A percentile compares a stretch with the other conserved stretches of the same genome.
These are phyloP conservation scores for Globisporangium alternatum DNA, from an alignment of 352 stramenopile genomes.

Conservation along the genomic window DNA sequence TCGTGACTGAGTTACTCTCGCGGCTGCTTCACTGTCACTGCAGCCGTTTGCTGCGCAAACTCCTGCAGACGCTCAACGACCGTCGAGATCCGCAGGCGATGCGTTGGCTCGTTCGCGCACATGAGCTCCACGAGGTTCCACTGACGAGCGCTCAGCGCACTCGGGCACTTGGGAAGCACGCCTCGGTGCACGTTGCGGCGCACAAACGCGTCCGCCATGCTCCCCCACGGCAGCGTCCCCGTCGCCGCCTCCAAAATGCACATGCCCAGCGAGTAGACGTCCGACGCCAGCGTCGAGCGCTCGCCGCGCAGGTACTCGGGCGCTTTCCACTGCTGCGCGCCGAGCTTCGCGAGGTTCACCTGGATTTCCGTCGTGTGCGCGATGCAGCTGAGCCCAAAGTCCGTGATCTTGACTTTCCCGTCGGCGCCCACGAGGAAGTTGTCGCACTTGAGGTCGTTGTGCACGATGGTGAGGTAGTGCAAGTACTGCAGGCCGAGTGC, in stretches of 20 bases:
- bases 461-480: conserved; percentile 11
- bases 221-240: conserved; percentile 8
- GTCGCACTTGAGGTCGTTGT: conserved; percentile 19
- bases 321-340: conserved; percentile 6
- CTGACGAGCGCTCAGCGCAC: conserved; percentile 1
- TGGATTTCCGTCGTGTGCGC: conserved; percentile 8
- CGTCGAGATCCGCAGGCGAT: conserved; percentile 7
- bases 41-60: neutral
- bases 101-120: conserved; percentile 8
- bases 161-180: neutral
- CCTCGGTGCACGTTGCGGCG: neutral
- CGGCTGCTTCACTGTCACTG: neutral
- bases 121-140: conserved; percentile 12
- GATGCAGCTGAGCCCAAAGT: conserved; percentile 16
- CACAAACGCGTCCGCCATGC: conserved; percentile 1
- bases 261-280: conserved; percentile 19
- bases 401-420: conserved; percentile 13
- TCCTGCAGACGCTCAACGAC: conserved; percentile 8
- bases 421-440: conserved; percentile 13
- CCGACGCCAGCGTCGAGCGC: conserved; percentile 11
- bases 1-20: neutral
- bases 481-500: conserved; percentile 14
- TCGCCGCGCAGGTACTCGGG: conserved; percentile 11
- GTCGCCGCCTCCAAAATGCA: conserved; percentile 10
- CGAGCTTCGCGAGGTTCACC: conserved; percentile 1